Conservation (phyloP, 2,329 filamentous ascomycete species). For the Colletotrichum falcatum region DNA sequence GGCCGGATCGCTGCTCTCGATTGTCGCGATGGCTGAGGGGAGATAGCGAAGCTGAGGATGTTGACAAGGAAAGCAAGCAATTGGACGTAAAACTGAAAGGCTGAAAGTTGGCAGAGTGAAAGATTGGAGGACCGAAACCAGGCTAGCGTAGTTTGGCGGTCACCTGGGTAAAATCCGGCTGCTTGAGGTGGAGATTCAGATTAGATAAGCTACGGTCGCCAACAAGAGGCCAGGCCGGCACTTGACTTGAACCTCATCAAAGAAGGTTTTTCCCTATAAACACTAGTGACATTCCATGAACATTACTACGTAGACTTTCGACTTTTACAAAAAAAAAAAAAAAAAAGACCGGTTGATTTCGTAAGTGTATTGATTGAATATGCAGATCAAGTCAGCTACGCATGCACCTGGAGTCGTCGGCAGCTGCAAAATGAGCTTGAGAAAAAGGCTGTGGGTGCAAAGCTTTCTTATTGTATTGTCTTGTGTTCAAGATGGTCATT, state of each 20-base stretch:
- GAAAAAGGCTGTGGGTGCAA: no score
- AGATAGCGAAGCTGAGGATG: slow-evolving; percentile 13
- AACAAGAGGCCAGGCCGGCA: background rate
- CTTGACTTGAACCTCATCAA: background rate
- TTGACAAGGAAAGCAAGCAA: background rate
- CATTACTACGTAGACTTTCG: background rate
- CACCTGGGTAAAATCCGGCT: slow-evolving; percentile 35
- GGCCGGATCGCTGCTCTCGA: background rate
- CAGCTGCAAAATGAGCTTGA: background rate
- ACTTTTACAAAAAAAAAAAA: no score
- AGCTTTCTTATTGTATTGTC: background rate
- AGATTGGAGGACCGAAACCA: slow-evolving; percentile 36
- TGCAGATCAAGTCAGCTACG: background rate
- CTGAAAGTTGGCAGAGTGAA: slow-evolving; percentile 36
- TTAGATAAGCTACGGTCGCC: slow-evolving; percentile 17
- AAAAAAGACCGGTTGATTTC: no score
- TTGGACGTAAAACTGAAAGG: slow-evolving; percentile 28
- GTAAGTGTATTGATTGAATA: background rate
- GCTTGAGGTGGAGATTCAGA: background rate
- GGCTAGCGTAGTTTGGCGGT: slow-evolving; percentile 36
- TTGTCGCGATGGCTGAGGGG: slow-evolving; percentile 19
- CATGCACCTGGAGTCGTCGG: no score
- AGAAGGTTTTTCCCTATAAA: no score
- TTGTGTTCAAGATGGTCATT: no score
- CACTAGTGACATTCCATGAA: background rate